phyloP scores from a whole-genome alignment of 306 rosid species.

The Trifolium fragiferum region DNA sequence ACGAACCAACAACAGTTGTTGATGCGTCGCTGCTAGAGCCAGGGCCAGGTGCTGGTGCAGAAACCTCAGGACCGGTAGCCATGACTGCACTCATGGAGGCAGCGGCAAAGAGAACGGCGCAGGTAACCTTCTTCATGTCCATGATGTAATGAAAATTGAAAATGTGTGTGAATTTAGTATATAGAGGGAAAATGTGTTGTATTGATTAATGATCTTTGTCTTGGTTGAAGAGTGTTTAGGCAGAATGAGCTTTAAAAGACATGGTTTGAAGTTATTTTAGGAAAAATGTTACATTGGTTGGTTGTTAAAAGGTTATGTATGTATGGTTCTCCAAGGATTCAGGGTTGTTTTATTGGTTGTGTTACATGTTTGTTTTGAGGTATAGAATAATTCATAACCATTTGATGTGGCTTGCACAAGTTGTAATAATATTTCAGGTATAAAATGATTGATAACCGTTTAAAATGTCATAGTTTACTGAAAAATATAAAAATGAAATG shows the following conservation, averaged over 20 bases:
- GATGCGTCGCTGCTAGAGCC: conserved; percentile 50
- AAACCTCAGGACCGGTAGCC: conserved; percentile 37
- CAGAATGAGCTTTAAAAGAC: conserved; percentile 23
- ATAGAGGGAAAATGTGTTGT: conserved; percentile 10
- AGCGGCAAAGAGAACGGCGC: conserved; percentile 47
- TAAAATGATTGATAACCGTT: not conserved
- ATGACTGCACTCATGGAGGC: conserved; percentile 50
- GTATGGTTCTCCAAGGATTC: conserved; percentile 44
- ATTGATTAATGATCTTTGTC: not conserved
- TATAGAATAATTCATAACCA: not conserved
- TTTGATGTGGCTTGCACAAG: not conserved
- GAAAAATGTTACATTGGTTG: conserved; percentile 15
- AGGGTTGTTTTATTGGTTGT: conserved; percentile 1
- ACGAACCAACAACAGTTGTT: conserved; percentile 48
- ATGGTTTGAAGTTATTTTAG: conserved; percentile 24
- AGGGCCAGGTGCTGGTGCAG: conserved; percentile 49
- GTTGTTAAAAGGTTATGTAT: not conserved
- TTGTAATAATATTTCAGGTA: conserved; percentile 3
- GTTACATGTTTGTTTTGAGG: not conserved
- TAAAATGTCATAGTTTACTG: not conserved
- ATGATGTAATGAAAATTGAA: conserved; percentile 27
- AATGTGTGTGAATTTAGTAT: not conserved
- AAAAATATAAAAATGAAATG: no score
- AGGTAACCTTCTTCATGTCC: conserved; percentile 55
- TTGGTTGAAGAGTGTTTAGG: conserved; percentile 27